Conservation (phyloP, 257 asterid genomes). For the Pogostemon cablin region DNA sequence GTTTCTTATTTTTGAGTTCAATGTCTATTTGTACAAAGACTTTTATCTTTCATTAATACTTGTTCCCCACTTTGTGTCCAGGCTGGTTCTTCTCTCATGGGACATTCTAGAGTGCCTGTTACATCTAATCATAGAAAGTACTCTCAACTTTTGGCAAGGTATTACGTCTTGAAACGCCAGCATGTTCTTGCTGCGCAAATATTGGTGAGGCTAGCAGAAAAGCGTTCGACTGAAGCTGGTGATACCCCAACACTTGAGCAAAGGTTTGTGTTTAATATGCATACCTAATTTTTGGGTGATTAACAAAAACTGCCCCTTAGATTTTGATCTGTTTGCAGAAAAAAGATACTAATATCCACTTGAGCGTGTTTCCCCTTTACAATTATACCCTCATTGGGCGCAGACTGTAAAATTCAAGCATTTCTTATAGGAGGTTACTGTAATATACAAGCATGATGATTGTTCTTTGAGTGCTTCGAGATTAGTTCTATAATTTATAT, state of each 20-base stretch:
- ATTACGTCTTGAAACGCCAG: conserved; percentile 88
- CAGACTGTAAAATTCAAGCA: conserved; percentile 9
- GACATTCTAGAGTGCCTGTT: conserved; percentile 56
- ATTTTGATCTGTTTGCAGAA: not conserved
- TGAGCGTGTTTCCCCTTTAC: not conserved
- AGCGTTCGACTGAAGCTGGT: conserved; percentile 75
- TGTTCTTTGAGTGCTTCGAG: not conserved
- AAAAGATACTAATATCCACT: not conserved
- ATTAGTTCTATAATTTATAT: not conserved
- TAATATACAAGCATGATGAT: not conserved
- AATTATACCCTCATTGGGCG: not conserved
- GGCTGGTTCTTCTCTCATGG: conserved; percentile 54
- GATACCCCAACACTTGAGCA: conserved; percentile 82
- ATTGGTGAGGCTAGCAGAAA: conserved; percentile 89
- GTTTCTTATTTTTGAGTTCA: conserved; percentile 20
- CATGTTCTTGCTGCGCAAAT: conserved; percentile 95
- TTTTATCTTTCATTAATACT: conserved; percentile 13
- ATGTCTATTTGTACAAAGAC: conserved; percentile 8
- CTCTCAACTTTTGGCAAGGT: conserved; percentile 87
- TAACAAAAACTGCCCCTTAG: not conserved
- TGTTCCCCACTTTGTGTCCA: conserved; percentile 46
- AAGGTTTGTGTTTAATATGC: conserved; percentile 56
- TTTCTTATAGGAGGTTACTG: not conserved
- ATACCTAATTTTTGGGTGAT: not conserved
- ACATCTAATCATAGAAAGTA: conserved; percentile 69